phyloP scores from a whole-genome alignment of 345 rosid genomes.

The Mangifera indica region DNA sequence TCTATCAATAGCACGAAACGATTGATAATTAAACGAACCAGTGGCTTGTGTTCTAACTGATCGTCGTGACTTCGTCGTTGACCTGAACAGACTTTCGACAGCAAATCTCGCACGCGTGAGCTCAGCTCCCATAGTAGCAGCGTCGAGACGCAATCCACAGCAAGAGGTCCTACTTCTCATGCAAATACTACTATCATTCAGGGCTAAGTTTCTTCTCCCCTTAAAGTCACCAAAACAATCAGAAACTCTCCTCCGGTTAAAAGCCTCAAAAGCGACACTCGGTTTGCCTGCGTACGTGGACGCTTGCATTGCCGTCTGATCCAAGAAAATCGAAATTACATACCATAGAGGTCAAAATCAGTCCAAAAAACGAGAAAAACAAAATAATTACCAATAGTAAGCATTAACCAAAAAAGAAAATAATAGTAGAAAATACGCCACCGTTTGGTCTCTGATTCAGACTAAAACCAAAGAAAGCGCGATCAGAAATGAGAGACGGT shows the following conservation, averaged over 20 bases:
- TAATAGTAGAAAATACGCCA: neutral
- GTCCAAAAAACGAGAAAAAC: neutral
- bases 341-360: slow-evolving; percentile 23
- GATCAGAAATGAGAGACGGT: neutral
- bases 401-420: neutral
- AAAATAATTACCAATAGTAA: neutral
- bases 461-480: neutral
- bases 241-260: slow-evolving; percentile 26
- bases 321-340: slow-evolving; percentile 23
- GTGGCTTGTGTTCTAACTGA: slow-evolving; percentile 62
- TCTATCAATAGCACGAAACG: neutral
- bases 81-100: slow-evolving; percentile 34
- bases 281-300: slow-evolving; percentile 47
- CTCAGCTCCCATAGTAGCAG: slow-evolving; percentile 56
- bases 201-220: slow-evolving; percentile 23
- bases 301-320: slow-evolving; percentile 52
- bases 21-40: slow-evolving; percentile 43
- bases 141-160: slow-evolving; percentile 36
- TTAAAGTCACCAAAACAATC: slow-evolving; percentile 21
- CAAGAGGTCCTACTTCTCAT: slow-evolving; percentile 30
- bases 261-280: slow-evolving; percentile 38
- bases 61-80: slow-evolving; percentile 49
- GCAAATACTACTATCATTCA: slow-evolving; percentile 22
- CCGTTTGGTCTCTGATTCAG: neutral
- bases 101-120: slow-evolving; percentile 50